Base-by-base conservation (phyloP, 164 flowering plant genomes). In the Santalum album region DNA sequence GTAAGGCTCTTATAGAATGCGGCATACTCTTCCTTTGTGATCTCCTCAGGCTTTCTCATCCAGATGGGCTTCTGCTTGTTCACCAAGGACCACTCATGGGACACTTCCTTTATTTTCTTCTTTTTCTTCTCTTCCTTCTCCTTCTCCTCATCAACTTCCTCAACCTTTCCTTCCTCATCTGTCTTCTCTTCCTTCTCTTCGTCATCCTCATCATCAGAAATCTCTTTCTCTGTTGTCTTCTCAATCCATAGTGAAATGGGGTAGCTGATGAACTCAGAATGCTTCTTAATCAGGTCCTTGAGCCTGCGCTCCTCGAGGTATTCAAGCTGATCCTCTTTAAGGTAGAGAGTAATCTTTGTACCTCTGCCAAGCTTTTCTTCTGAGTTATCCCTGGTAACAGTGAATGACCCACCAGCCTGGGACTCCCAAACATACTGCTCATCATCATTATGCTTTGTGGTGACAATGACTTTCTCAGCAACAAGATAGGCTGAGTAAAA, bases 401-500 rank as follows among this genome's bases (percentile, higher is more conserved):
- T 76, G 65, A 76, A 76, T 20, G 78, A 76, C 0, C 81, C 81
- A 57, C 78, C 78, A 22, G 78, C 78, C 52, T 76, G 80, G 25
- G 80, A 76, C 52, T 76, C 78, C 81, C 78, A 76, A 0, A 76
- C 60, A 42, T 77, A 77, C 55, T 77, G 78, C 60, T 77, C 81
- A 50, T 77, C 78, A 51, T 77, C 81, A 62, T 77, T 74, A 70
- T 74, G 78, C 73, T 74, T 77, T 0, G 78, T 67, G 44, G 77
- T 77, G 11, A 77, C 81, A 56, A 77, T 68, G n/a, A 78, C 83
- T 69, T 78, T 76, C 63, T 78, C 77, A 49, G 83, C 73, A 39
- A 78, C 85, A 36, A 75, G 66, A 59, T 80, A 80, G 18, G 82
- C 80, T 0, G 80, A 75, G 72, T 75, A 78, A 65, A 78, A 78